A percentile compares a stretch with the other conserved stretches of the same genome.
These are phyloP conservation scores for Pseudonitzschia delicatissima DNA, from an alignment of 108 stramenopile genomes.

Conservation along the genomic window DNA sequence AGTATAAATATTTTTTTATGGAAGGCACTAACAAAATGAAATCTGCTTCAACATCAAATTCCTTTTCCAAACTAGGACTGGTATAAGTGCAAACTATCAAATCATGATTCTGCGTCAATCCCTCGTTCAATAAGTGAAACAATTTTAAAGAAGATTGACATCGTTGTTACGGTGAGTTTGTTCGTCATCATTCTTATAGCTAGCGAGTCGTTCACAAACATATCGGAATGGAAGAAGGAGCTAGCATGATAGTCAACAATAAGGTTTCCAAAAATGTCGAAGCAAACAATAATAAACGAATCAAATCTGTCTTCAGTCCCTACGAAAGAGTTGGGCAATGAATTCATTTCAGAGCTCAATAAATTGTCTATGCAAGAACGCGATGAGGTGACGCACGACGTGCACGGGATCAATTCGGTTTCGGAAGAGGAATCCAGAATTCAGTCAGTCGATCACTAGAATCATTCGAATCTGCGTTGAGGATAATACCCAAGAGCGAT, in stretches of 20 bases:
- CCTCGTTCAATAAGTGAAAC: too few species aligned
- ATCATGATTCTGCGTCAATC: too few species aligned
- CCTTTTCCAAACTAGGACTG: too few species aligned
- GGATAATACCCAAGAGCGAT: not conserved
- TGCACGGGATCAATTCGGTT: slow-evolving; percentile 23
- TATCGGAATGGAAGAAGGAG: too few species aligned
- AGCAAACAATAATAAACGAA: not conserved
- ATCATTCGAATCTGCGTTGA: slow-evolving; percentile 9
- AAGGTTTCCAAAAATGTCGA: not conserved
- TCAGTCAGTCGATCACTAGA: not conserved
- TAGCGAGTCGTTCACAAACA: too few species aligned
- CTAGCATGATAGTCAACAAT: not conserved
- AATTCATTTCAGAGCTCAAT: slow-evolving; percentile 16
- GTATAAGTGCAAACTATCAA: too few species aligned
- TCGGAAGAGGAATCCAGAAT: slow-evolving; percentile 8
- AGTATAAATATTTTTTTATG: too few species aligned
- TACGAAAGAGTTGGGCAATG: not conserved
- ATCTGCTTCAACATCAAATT: too few species aligned
- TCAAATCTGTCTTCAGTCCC: not conserved
- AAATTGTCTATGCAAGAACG: slow-evolving; percentile 29
- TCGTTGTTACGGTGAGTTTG: too few species aligned
- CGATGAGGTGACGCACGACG: slow-evolving; percentile 24
- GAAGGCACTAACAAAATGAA: too few species aligned
- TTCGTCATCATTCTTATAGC: too few species aligned
- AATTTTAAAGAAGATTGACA: too few species aligned